These are phyloP conservation scores for Cryptococcus amylolentus DNA, from an alignment of 1,284 basidiomycete species.

Conservation along the genomic window DNA sequence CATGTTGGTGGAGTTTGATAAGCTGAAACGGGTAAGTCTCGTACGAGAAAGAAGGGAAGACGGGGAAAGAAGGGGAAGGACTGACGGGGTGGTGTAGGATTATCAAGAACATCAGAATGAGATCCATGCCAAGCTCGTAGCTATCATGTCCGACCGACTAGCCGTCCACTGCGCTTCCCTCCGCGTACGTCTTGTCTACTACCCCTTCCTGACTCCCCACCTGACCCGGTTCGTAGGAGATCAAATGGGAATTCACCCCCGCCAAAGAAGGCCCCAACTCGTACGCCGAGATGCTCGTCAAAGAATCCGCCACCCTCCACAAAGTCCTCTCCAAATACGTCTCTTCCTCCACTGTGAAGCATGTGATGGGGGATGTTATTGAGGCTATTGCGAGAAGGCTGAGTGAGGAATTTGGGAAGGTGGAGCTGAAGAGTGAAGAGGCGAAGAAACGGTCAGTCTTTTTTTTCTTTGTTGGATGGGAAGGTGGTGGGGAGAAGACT, in stretches of 20 bases:
- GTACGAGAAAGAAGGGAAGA: not conserved
- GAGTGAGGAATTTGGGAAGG: slow-evolving; percentile 73
- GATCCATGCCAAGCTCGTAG: slow-evolving; percentile 94
- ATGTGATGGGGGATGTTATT: slow-evolving; percentile 87
- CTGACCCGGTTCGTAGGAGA: slow-evolving; percentile 52
- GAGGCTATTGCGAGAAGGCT: slow-evolving; percentile 84
- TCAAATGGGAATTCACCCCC: slow-evolving; percentile 69
- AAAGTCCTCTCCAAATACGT: slow-evolving; percentile 94
- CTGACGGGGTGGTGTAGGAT: slow-evolving; percentile 57
- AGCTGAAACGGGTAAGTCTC: slow-evolving; percentile 76
- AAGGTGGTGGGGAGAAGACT: not conserved
- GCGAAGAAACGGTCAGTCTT: slow-evolving; percentile 73
- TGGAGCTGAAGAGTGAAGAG: slow-evolving; percentile 73
- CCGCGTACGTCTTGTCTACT: slow-evolving; percentile 20
- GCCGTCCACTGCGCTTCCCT: slow-evolving; percentile 64
- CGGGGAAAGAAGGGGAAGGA: not conserved
- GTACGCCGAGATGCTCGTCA: slow-evolving; percentile 88
- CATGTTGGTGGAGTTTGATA: slow-evolving; percentile 97
- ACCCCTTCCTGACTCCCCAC: not conserved
- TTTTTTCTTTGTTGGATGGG: not conserved
- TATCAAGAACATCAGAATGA: slow-evolving; percentile 99
- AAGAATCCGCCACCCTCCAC: slow-evolving; percentile 93
- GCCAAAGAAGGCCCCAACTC: slow-evolving; percentile 54
- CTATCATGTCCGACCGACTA: slow-evolving; percentile 96
- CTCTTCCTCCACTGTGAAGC: slow-evolving; percentile 69